Percentiles rank a stretch among this genome's conserved stretches.
These are phyloP conservation scores for Heterobasidion occidentale DNA, from an alignment of 1,284 basidiomycete species.

Conservation along the genomic window DNA sequence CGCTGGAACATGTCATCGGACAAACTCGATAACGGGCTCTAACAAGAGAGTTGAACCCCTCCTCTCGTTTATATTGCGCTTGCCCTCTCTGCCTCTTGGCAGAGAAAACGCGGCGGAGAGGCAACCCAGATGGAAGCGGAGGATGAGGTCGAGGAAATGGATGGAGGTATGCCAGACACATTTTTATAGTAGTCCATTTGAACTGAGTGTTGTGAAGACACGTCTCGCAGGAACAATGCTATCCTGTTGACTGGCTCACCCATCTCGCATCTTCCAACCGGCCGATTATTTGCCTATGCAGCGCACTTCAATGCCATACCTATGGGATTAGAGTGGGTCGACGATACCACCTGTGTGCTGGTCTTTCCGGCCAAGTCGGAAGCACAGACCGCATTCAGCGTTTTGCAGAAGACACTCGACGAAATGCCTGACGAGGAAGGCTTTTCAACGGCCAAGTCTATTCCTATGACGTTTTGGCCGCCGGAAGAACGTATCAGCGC, in stretches of 20 bases:
- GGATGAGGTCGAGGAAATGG: constrained; percentile 34
- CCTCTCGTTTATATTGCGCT: neutral
- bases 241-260: constrained; percentile 62
- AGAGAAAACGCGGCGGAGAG: constrained; percentile 49
- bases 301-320: constrained; percentile 65
- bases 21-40: constrained; percentile 28
- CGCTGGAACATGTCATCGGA: constrained; percentile 36
- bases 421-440: constrained; percentile 44
- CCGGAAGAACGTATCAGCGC: constrained; percentile 68
- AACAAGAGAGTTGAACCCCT: constrained; percentile 32
- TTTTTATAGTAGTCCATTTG: constrained; percentile 1
- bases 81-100: constrained; percentile 20
- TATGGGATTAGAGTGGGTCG: constrained; percentile 69
- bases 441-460: constrained; percentile 51
- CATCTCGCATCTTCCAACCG: constrained; percentile 61
- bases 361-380: constrained; percentile 52
- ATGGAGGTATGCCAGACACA: constrained; percentile 27
- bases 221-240: constrained; percentile 52
- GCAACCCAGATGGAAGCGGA: constrained; percentile 22
- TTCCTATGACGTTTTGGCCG: constrained; percentile 67
- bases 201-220: constrained; percentile 23
- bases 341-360: constrained; percentile 70
- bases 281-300: constrained; percentile 68
- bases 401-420: constrained; percentile 39
- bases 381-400: constrained; percentile 43